Evolutionary conservation across 2,329 filamentous ascomycete genomes (phyloP).

Genomic region (Alternaria solani): DNA sequence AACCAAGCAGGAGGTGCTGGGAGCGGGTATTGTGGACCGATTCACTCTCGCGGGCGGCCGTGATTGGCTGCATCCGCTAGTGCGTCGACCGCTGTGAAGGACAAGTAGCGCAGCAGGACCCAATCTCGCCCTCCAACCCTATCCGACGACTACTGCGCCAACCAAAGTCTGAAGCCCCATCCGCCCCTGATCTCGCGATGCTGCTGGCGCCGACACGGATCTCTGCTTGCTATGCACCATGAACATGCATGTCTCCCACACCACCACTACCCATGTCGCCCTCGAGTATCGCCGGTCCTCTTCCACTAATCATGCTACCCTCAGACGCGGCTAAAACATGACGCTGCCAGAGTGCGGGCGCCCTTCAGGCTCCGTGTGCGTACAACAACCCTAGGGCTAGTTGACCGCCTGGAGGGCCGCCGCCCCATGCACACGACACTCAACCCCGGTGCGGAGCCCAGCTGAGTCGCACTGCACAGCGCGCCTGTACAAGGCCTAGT

Average conservation of each 20-base stretch:
- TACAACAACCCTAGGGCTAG: constrained; percentile 39
- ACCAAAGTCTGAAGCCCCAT: constrained; percentile 38
- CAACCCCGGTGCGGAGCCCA: constrained; percentile 36
- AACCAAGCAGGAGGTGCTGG: constrained; percentile 39
- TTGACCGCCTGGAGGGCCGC: constrained; percentile 45
- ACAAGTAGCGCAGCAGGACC: constrained; percentile 26
- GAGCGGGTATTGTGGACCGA: constrained; percentile 27
- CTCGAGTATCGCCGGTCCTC: constrained; percentile 28
- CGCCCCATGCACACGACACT: constrained; percentile 44
- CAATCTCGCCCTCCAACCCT: constrained; percentile 31
- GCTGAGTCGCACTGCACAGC: constrained; percentile 37
- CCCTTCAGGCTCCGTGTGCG: constrained; percentile 35
- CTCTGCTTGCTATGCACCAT: constrained; percentile 25
- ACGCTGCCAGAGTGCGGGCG: constrained; percentile 25
- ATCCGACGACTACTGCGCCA: constrained; percentile 43
- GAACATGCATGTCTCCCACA: constrained; percentile 11
- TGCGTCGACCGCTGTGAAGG: constrained; percentile 18
- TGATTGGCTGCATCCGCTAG: constrained; percentile 18
- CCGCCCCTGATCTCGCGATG: constrained; percentile 36
- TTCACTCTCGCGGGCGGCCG: constrained; percentile 6
- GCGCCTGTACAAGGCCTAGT: neutral
- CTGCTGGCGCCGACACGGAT: constrained; percentile 26
- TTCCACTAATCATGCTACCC: constrained; percentile 33
- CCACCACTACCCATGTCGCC: constrained; percentile 17
- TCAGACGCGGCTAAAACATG: constrained; percentile 46